phyloP scores from a whole-genome alignment of 169 alveolate species.

The Plasmodium yoelii region DNA sequence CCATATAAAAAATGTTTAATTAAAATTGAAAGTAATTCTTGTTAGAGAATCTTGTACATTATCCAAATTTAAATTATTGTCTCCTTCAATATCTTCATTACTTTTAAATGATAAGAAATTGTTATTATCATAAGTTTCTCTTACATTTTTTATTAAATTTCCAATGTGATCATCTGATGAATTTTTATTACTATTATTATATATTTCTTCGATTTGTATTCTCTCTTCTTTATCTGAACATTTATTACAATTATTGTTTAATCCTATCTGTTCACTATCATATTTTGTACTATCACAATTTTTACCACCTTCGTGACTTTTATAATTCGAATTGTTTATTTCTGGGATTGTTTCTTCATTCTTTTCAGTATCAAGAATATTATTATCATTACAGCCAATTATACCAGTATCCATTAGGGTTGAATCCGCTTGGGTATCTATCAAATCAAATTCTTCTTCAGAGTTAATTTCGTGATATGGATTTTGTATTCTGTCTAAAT shows the following conservation, averaged over 20 bases:
- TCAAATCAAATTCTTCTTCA: no score
- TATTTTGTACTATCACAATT: not conserved
- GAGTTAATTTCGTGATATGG: no score
- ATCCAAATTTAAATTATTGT: constrained; percentile 18
- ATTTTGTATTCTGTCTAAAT: no score
- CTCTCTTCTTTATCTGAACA: constrained; percentile 10
- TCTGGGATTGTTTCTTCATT: not conserved
- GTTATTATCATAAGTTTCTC: constrained; percentile 26
- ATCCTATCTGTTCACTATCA: not conserved
- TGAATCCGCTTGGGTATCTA: not conserved
- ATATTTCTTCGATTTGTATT: not conserved
- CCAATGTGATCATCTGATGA: constrained; percentile 52
- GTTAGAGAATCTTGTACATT: constrained; percentile 52
- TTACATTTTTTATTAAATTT: constrained; percentile 45
- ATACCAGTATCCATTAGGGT: not conserved
- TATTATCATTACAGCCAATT: not conserved
- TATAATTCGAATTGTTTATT: not conserved
- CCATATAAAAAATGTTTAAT: constrained; percentile 9
- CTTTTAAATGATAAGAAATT: constrained; percentile 61
- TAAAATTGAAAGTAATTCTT: constrained; percentile 66
- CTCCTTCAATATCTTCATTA: constrained; percentile 19
- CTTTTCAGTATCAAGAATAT: not conserved
- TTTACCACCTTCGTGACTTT: not conserved
- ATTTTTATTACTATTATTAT: constrained; percentile 21
- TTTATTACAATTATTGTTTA: not conserved